A percentile compares a stretch with the other conserved stretches of the same genome.
Conservation (phyloP, 805 yeast species). For the Cyberlindnera sargentensis region DNA sequence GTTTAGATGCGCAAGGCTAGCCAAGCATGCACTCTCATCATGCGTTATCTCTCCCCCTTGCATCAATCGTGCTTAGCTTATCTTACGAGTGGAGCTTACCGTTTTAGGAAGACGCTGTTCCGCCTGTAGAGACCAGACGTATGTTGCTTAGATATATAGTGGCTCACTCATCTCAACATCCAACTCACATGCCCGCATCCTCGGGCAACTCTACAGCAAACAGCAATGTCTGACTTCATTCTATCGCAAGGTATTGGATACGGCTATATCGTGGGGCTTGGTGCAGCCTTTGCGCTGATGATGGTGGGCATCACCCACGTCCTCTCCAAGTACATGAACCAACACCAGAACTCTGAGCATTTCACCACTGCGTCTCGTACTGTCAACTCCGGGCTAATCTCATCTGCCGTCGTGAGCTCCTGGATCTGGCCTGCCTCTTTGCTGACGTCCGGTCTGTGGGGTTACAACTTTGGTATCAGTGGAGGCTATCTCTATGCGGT, state of each 20-base stretch:
- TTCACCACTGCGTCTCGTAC: conserved; percentile 34
- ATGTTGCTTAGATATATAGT: too few relatives aligned
- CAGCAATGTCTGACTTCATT: conserved; percentile 1
- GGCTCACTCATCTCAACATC: too few relatives aligned
- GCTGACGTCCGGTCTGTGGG: conserved; percentile 31
- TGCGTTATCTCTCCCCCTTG: too few relatives aligned
- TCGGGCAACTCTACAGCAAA: too few relatives aligned
- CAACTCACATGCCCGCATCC: too few relatives aligned
- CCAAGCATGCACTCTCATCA: too few relatives aligned
- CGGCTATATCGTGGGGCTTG: conserved; percentile 33
- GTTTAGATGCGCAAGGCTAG: too few relatives aligned
- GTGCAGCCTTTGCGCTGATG: conserved; percentile 35
- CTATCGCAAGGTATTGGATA: conserved; percentile 27
- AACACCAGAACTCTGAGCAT: conserved; percentile 35
- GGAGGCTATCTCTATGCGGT: conserved; percentile 31
- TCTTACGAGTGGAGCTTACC: too few relatives aligned
- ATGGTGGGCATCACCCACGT: conserved; percentile 30
- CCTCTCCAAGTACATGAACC: conserved; percentile 30
- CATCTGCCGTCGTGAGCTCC: conserved; percentile 36
- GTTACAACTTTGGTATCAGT: conserved; percentile 36
- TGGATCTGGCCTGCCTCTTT: conserved; percentile 44
- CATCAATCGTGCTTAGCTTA: too few relatives aligned
- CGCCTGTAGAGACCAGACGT: too few relatives aligned
- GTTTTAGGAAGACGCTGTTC: too few relatives aligned
- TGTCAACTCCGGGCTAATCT: conserved; percentile 35